Evolutionary conservation across 208 protist species (phyloP).

Genomic region (Vickermania spadyakhi): DNA sequence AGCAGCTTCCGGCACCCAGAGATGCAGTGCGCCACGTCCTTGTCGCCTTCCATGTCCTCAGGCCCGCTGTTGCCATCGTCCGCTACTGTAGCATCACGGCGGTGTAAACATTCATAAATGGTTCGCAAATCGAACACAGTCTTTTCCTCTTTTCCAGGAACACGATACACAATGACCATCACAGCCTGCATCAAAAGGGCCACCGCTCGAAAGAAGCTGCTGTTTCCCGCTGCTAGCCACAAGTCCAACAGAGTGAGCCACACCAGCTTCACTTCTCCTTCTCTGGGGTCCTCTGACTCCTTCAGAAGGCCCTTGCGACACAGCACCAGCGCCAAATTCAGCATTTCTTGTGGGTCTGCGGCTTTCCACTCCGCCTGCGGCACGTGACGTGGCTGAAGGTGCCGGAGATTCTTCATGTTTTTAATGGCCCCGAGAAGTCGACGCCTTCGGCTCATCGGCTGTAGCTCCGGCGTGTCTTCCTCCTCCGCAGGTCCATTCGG

Average conservation of each 20-base stretch:
- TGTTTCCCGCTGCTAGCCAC: neutral
- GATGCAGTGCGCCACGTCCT: too few relatives aligned
- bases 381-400: neutral
- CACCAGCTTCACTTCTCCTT: neutral
- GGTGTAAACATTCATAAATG: too few relatives aligned
- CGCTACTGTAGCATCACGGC: too few relatives aligned
- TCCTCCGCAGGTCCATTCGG: too few relatives aligned
- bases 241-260: neutral
- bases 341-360: neutral
- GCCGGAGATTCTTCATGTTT: neutral
- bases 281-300: conserved; percentile 1
- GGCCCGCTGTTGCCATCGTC: too few relatives aligned
- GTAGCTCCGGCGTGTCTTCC: neutral
- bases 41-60: too few relatives aligned
- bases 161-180: too few relatives aligned
- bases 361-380: neutral
- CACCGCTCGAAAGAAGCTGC: neutral
- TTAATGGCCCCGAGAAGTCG: neutral
- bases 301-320: neutral
- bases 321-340: neutral
- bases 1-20: neutral
- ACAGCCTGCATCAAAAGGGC: neutral
- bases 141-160: too few relatives aligned
- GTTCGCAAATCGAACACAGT: too few relatives aligned
- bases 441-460: neutral